These are phyloP conservation scores for Aegilops speltoides DNA, from an alignment of 176 grass and related monocot species.

Conservation along the genomic window DNA sequence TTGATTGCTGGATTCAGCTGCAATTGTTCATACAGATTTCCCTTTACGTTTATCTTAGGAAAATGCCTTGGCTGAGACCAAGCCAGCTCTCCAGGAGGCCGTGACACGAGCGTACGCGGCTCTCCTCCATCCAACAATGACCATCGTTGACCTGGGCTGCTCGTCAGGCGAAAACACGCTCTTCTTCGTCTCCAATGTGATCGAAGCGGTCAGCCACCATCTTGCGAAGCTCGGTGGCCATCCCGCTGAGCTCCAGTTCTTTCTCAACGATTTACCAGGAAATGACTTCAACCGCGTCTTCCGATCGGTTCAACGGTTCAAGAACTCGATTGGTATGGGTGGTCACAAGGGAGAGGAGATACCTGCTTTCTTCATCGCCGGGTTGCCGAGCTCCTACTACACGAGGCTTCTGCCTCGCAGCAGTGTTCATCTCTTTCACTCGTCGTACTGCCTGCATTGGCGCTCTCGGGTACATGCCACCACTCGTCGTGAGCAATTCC, in stretches of 20 bases:
- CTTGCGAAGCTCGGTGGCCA: not conserved
- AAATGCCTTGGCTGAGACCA: slow-evolving; percentile 11
- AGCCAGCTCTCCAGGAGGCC: not conserved
- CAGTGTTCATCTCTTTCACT: slow-evolving; percentile 28
- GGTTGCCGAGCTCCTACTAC: slow-evolving; percentile 41
- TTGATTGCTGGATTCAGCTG: not conserved
- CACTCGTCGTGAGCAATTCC: too few species aligned
- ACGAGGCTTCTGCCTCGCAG: slow-evolving; percentile 32
- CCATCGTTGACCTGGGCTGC: slow-evolving; percentile 41
- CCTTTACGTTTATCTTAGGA: not conserved
- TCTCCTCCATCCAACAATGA: slow-evolving; percentile 16
- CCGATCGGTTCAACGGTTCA: not conserved
- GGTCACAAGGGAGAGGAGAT: not conserved
- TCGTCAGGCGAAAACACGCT: slow-evolving; percentile 23
- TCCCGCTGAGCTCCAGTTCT: too few species aligned
- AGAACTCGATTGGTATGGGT: not conserved
- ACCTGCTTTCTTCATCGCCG: not conserved
- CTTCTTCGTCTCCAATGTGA: not conserved
- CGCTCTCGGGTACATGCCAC: slow-evolving; percentile 21
- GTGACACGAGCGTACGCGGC: not conserved
- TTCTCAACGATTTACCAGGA: not conserved
- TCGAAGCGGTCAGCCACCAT: not conserved
- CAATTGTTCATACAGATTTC: not conserved
- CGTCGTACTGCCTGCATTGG: slow-evolving; percentile 25
- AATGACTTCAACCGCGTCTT: slow-evolving; percentile 56